These are phyloP conservation scores for Zalaria obscura DNA, from an alignment of 2,329 filamentous ascomycete genomes.

Conservation along the genomic window DNA sequence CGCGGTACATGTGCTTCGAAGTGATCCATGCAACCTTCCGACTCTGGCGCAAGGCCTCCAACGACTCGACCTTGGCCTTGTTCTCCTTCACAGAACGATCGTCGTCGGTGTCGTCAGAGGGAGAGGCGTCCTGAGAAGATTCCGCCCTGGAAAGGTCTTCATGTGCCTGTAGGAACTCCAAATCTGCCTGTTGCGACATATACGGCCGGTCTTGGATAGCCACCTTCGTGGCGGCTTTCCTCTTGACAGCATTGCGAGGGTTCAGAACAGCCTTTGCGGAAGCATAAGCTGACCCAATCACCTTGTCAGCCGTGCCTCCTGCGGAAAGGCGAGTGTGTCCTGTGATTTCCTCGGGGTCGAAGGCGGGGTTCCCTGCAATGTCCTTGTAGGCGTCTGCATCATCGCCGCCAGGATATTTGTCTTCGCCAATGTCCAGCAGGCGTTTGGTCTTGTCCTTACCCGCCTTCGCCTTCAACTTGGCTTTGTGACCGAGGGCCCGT, in stretches of 20 bases:
- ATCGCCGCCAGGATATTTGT: background rate
- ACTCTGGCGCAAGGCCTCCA: conserved; percentile 21
- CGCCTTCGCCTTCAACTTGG: no score
- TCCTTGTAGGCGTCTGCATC: conserved; percentile 4
- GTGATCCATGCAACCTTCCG: conserved; percentile 24
- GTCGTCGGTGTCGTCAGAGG: conserved; percentile 1
- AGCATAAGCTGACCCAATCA: conserved; percentile 8
- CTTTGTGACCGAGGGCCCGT: conserved; percentile 3
- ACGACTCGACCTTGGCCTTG: conserved; percentile 11
- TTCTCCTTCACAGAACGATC: conserved; percentile 4
- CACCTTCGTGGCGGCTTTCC: conserved; percentile 17
- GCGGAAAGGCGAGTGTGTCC: conserved; percentile 8
- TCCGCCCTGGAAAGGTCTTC: conserved; percentile 12
- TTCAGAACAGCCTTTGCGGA: conserved; percentile 15
- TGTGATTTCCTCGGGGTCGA: conserved; percentile 17
- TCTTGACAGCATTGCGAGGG: conserved; percentile 17
- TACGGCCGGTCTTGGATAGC: conserved; percentile 22
- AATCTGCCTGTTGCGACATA: conserved; percentile 17
- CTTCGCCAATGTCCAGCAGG: conserved; percentile 4
- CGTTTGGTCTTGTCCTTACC: conserved; percentile 8
- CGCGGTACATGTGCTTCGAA: conserved; percentile 22
- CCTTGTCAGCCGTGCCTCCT: conserved; percentile 7
- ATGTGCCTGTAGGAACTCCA: conserved; percentile 19
- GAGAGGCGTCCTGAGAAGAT: conserved; percentile 5
- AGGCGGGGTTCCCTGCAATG: conserved; percentile 17